Base-by-base conservation (phyloP, 495 filamentous ascomycete species). In the Lasiosphaeria miniovina region DNA sequence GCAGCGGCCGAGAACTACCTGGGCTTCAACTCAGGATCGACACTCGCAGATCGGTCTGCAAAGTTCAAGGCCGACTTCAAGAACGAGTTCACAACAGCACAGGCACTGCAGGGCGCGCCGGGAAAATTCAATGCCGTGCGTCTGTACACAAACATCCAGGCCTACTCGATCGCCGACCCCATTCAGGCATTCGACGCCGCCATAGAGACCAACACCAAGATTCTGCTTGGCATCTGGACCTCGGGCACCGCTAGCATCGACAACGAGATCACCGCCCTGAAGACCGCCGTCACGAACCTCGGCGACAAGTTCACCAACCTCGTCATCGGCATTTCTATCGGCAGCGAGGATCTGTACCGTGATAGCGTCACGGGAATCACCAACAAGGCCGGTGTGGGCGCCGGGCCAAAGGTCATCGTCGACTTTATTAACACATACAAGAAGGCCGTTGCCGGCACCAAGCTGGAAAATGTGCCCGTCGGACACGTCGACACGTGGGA, bases 341-440 rank as follows among this genome's bases (percentile, higher is more conserved):
- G 81, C 49, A 76, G 70, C 67, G 81, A 84, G 69, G 81, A 84
- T 53, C 68, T 84, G 12, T 84, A 84, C 77, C 79, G 81, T 58
- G 56, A 59, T 49, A 77, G 75, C 5, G 73, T 65, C 48, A 74
- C 74, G 31, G 75, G 75, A 54, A 57, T 75, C 60, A 64, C 60
- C 63, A 78, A 78, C 71, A 64, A 77, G 56, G 61, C 73, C 4
- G 74, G 73, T 45, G 65, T 75, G 15, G 81, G 80, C 58, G 75
- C 73, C 34, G 67, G 59, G 14, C 77, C 80, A 35, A 59, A 68
- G 31, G 71, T 64, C 14, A 63, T 84, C 14, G 66, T 76, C 61
- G 58, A 63, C 36, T 79, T 82, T 71, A 83, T 84, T 64, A 67
- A 74, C 63, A 73, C 80, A 14, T 80, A 74, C 64, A 75, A 73